Evolutionary conservation across 1,284 basidiomycete species (phyloP).

Genomic region (Amylostereum areolatum): DNA sequence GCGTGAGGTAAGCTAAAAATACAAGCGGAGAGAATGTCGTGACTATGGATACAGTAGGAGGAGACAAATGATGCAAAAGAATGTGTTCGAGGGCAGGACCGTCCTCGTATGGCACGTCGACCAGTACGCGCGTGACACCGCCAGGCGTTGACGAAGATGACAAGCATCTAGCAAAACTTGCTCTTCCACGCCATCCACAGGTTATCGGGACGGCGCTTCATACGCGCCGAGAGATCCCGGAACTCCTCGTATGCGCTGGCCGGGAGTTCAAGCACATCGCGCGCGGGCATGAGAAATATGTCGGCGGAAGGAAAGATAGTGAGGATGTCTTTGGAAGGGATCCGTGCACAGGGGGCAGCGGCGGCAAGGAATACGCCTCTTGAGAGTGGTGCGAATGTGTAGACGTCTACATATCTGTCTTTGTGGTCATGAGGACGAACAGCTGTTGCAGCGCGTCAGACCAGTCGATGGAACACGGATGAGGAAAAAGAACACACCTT

Average conservation of each 20-base stretch:
- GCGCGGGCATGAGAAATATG: constrained; percentile 26
- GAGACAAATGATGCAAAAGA: no score
- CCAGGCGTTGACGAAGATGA: no score
- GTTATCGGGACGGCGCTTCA: constrained; percentile 44
- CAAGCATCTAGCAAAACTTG: constrained; percentile 18
- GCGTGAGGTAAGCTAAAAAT: no score
- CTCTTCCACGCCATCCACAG: constrained; percentile 44
- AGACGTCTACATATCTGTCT: constrained; percentile 57
- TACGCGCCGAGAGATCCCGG: constrained; percentile 39
- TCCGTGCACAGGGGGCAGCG: constrained; percentile 51
- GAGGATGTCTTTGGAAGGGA: constrained; percentile 48
- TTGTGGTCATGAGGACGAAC: constrained; percentile 42
- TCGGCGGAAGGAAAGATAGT: constrained; percentile 44
- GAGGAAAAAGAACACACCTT: constrained; percentile 37
- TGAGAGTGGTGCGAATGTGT: constrained; percentile 55
- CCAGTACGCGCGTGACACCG: no score
- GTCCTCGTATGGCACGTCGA: no score
- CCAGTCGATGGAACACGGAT: neutral
- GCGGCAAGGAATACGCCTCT: constrained; percentile 56
- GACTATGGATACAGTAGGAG: no score
- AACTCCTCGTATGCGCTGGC: constrained; percentile 49
- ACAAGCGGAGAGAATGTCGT: no score
- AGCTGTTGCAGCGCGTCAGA: constrained; percentile 28
- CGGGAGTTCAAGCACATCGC: constrained; percentile 58
- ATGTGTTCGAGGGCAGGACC: no score